Conservation (phyloP, 2,329 filamentous ascomycete species). For the Periconia sp. region DNA sequence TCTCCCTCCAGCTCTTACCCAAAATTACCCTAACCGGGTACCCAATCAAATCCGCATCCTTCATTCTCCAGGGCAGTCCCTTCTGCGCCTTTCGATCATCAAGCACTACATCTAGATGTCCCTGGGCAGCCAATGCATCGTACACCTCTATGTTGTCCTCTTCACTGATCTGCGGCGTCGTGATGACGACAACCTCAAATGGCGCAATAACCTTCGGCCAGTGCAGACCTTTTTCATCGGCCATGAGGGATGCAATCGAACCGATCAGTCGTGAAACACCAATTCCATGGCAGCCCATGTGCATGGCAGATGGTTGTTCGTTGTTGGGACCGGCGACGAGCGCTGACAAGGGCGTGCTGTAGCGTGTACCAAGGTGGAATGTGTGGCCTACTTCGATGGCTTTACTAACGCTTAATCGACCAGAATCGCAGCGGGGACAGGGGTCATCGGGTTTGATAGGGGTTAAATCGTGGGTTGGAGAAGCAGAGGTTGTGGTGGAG, state of each 20-base stretch:
- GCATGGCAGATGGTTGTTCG: constrained; percentile 57
- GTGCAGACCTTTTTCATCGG: constrained; percentile 70
- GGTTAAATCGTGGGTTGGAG: constrained; percentile 61
- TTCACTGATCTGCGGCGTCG: constrained; percentile 48
- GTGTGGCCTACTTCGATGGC: constrained; percentile 94
- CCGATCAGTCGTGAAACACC: constrained; percentile 89
- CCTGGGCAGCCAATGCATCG: constrained; percentile 53
- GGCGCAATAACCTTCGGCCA: constrained; percentile 90
- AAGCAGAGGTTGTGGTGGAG: not conserved
- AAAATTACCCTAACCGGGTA: constrained; percentile 83
- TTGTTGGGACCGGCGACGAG: constrained; percentile 54
- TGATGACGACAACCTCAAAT: constrained; percentile 72
- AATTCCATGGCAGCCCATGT: constrained; percentile 98
- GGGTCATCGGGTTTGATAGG: constrained; percentile 66
- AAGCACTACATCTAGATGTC: constrained; percentile 30
- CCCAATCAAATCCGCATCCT: constrained; percentile 85
- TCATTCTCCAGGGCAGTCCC: constrained; percentile 79
- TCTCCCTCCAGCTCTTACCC: constrained; percentile 52
- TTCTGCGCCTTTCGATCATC: constrained; percentile 52
- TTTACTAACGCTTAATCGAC: constrained; percentile 65
- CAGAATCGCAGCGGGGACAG: constrained; percentile 70
- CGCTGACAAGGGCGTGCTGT: constrained; percentile 74
- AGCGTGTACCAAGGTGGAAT: constrained; percentile 88
- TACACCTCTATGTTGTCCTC: constrained; percentile 62
- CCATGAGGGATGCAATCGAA: constrained; percentile 75